Evolutionary conservation across 1,139 yeast species (phyloP), one percentile per base, ranked within the genome.

Genomic region (Hansenula sp.): DNA sequence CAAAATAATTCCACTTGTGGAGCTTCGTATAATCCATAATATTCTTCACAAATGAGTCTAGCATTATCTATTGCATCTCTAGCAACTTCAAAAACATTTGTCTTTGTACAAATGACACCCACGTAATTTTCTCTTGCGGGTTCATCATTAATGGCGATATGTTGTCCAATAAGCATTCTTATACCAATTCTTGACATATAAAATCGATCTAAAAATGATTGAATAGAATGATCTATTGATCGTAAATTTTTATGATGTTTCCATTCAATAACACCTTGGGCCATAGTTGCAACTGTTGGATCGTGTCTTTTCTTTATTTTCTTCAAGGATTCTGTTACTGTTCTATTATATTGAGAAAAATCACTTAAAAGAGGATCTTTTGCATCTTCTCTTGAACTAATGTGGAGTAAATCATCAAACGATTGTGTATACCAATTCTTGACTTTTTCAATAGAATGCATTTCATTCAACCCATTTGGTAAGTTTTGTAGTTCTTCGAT

Each of bases 191-290:
- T 71, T 25, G 88, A 81, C 88, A 87, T 79, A 64, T 87, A 87
- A 60, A 87, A 87, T 27, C 92, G 62, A 61, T 87, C 95, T 49
- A 87, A 67, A 55, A 87, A 87, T 13, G 82, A 74, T 60, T 87
- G 95, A 37, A 87, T 79, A 18, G 79, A 74, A 26, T 86, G 75
- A 52, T 79, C 81, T 70, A 77, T 50, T 57, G 68, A 31, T 69
- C 69, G 51, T 67, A 67, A 53, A 73, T 74, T 50, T 70, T 75
- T 44, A 54, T 61, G 47, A 19, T 62, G 59, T 57, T 88, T 88
- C 96, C 96, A 89, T 62, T 86, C 95, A 55, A 83, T 81, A 10
- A 88, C 95, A 17, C 96, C 96, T 54, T 86, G 90, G 1, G 96
- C 96, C 62, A 89, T 83, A 0, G 96, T 88, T 11, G 95, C 85